Percentiles rank a stretch among this genome's conserved stretches.
Evolutionary conservation across 805 yeast genomes (phyloP).

Genomic region (Saturnispora hagleri): DNA sequence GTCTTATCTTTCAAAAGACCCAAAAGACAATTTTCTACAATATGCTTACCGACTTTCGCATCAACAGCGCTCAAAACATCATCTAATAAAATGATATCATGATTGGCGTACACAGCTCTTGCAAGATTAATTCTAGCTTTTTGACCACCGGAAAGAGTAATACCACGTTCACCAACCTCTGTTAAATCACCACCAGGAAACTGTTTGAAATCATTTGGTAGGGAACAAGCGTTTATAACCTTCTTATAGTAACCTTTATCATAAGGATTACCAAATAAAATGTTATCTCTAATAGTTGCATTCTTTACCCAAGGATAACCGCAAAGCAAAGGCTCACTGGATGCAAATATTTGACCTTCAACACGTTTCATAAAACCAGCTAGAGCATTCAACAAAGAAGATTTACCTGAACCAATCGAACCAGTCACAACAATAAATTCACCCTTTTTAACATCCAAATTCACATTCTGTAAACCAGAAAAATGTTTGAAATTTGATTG

Average conservation of each 20-base stretch:
- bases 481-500: conserved; percentile 16
- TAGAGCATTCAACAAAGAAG: conserved; percentile 61
- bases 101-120: conserved; percentile 55
- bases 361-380: conserved; percentile 60
- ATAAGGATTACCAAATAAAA: conserved; percentile 52
- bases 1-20: conserved; percentile 53
- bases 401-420: conserved; percentile 56
- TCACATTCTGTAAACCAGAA: conserved; percentile 42
- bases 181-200: conserved; percentile 71
- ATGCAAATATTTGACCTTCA: conserved; percentile 41
- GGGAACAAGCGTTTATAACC: conserved; percentile 57
- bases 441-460: conserved; percentile 46
- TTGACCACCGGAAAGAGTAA: conserved; percentile 83
- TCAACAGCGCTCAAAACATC: conserved; percentile 67
- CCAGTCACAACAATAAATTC: conserved; percentile 77
- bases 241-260: conserved; percentile 42
- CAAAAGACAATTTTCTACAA: conserved; percentile 50
- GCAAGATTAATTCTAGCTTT: conserved; percentile 69
- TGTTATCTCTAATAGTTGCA: conserved; percentile 67
- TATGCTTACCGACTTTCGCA: conserved; percentile 54
- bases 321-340: conserved; percentile 44
- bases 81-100: conserved; percentile 51
- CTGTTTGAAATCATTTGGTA: conserved; percentile 53
- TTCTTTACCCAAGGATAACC: conserved; percentile 81
- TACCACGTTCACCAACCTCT: conserved; percentile 80